Conservation (phyloP, 768 basidiomycete species). For the Tephrocybe sp. region DNA sequence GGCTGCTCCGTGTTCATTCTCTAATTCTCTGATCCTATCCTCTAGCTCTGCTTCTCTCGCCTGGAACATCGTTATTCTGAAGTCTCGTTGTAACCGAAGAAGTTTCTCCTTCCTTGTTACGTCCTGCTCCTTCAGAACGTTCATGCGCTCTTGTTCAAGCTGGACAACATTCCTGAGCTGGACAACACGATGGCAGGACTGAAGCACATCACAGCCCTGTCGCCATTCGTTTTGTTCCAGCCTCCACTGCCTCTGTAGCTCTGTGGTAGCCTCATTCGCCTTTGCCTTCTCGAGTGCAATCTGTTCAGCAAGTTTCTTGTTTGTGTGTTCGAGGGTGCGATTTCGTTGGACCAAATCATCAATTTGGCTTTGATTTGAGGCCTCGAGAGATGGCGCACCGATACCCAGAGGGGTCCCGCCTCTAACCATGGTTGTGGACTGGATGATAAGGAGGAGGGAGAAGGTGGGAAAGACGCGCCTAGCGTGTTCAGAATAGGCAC, state of each 20-base stretch:
- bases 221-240: slow-evolving; percentile 59
- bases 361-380: slow-evolving; percentile 67
- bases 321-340: slow-evolving; percentile 61
- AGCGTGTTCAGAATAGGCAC: slow-evolving; percentile 5
- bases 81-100: slow-evolving; percentile 62
- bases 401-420: slow-evolving; percentile 22
- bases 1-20: slow-evolving; percentile 41
- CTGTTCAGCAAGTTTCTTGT: slow-evolving; percentile 54
- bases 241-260: slow-evolving; percentile 50
- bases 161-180: slow-evolving; percentile 56
- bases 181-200: slow-evolving; percentile 64
- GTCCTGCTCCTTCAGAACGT: slow-evolving; percentile 56
- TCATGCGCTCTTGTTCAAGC: slow-evolving; percentile 52
- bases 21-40: slow-evolving; percentile 47
- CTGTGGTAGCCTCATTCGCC: slow-evolving; percentile 38
- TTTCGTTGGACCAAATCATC: slow-evolving; percentile 72
- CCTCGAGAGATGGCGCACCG: slow-evolving; percentile 47
- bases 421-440: slow-evolving; percentile 16
- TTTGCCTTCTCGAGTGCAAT: slow-evolving; percentile 42
- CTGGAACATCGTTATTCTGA: slow-evolving; percentile 67
- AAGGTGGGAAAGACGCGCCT: slow-evolving; percentile 3
- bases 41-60: slow-evolving; percentile 62
- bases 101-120: slow-evolving; percentile 56
- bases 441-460: neutral
- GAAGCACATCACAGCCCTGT: slow-evolving; percentile 60